Conservation (phyloP, 2,329 filamentous ascomycete species). For the Lachnellula arida region DNA sequence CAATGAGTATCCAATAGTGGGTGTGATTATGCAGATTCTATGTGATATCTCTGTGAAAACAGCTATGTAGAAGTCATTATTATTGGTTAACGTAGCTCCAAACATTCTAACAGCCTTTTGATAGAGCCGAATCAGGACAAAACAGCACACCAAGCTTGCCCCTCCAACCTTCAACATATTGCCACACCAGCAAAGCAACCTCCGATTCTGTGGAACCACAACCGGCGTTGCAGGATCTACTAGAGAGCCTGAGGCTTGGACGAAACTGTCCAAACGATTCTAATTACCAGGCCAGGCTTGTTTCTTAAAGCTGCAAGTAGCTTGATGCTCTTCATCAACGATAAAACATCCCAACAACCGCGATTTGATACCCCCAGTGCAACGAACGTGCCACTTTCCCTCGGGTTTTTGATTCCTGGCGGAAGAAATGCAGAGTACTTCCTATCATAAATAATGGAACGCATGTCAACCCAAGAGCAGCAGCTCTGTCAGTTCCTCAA, state of each 20-base stretch:
- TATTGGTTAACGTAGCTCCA: constrained; percentile 1
- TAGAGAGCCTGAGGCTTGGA: background rate
- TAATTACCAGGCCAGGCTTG: background rate
- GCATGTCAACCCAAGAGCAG: constrained; percentile 65
- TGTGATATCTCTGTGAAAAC: background rate
- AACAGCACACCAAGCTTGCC: constrained; percentile 3
- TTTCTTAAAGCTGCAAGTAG: background rate
- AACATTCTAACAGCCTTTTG: constrained; percentile 13
- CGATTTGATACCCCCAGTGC: background rate
- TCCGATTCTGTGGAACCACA: background rate
- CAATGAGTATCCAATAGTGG: background rate
- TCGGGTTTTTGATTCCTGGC: background rate
- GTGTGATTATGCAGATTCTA: background rate
- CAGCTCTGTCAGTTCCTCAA: constrained; percentile 80
- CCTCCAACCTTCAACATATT: background rate
- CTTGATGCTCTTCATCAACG: background rate
- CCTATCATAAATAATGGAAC: constrained; percentile 39
- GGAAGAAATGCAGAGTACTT: constrained; percentile 17
- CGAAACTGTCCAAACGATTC: background rate
- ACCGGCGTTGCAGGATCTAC: background rate
- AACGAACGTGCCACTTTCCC: background rate
- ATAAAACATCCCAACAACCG: constrained; percentile 1
- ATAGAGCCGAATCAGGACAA: constrained; percentile 8
- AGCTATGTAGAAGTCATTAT: background rate
- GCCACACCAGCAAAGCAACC: background rate